Base-by-base conservation (phyloP, 2,329 filamentous ascomycete genomes). In the Venturia effusa region DNA sequence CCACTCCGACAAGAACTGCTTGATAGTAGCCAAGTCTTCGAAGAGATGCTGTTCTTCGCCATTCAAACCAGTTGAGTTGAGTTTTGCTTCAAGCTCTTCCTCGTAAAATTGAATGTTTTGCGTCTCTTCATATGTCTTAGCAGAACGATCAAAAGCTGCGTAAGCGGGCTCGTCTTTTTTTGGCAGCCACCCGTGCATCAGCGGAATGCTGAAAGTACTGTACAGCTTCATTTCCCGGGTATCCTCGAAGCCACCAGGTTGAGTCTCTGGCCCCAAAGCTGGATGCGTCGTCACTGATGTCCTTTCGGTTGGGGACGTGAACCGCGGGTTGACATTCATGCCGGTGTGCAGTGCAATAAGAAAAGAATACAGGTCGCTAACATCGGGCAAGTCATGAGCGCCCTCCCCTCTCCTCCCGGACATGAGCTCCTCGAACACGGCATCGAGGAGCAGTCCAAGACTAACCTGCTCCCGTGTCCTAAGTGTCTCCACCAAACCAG, bases 301-400 rank as follows among this genome's bases (percentile, higher is more conserved):
- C 74, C 61, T 55, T 27, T 67, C 65, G 30, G 74, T 66, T 59
- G 73, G 74, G 41, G 81, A 79, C 1, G 80, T 60, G 67, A 96
- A 94, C 24, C 89, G 85, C 2, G 94, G 94, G 68, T 99, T 99
- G 64, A 97, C 93, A 70, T 97, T 99, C 90, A 99, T 96, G 43
- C 94, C 94, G 0, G 92, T 97, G 69, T 97, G 91, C 2, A 99
- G 78, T 55, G 90, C 89, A 64, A 94, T 84, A 1, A 99, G 79
- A 71, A 99, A 99, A 7, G 83, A 81, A 73, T 96, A 96, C 1
- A 99, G 80, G 65, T 96, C 92, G 41, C 87, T 84, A 11, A 97
- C 88, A 72, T 97, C 94, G 0, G 93, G 93, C 30, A 97, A 76
- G 19, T 85, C 79, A 64, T 80, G 78, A 1, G 81, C 82, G 40